Base-by-base conservation (phyloP, 2,329 filamentous ascomycete species). In the Stagonosporopsis tanaceti region DNA sequence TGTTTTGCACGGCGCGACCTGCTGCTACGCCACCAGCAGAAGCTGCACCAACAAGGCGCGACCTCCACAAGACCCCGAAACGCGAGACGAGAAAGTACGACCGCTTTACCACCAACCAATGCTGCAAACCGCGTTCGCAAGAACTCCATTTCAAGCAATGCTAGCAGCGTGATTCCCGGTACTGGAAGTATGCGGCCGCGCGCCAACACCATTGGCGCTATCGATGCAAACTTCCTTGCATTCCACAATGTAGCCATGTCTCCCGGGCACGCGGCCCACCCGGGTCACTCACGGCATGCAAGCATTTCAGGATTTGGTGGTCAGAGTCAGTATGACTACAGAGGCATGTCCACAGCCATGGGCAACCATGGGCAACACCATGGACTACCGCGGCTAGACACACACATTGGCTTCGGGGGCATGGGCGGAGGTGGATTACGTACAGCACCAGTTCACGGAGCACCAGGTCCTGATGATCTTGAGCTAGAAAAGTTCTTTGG, bases 1-100 rank as follows among this genome's bases (percentile, higher is more conserved):
- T 98, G 95, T 80, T 99, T 99, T 78, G 95, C 95, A 59, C 88
- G 95, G 60, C 88, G 95, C 65, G 95, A 99, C 77, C 80, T 99
- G 66, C 84, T 99, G 53, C 82, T 99, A 65, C 88, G 95, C 58
- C 95, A 99, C 79, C 95, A 99, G 83, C 95, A 99, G 82, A 99
- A 99, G 83, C 85, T 99, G 45, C 95, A 99, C 76, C 92, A 96
- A 84, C 92, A 92, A 25, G 91, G 92, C 12, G 93, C 93, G 0
- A 91, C 95, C 6, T 93, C 93, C 6, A 89, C 93, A 42, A 87
- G 93, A 59, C 93, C 93, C 42, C 88, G 93, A 68, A 93, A 92
- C 68, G 82, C 79, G 67, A 90, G 94, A 65, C 87, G 95, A 64
- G 95, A 98, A 79, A 98, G 95, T 77, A 90, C 85, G 6, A 85